phyloP scores from a whole-genome alignment of 345 rosid species.

The Salix brachista region DNA sequence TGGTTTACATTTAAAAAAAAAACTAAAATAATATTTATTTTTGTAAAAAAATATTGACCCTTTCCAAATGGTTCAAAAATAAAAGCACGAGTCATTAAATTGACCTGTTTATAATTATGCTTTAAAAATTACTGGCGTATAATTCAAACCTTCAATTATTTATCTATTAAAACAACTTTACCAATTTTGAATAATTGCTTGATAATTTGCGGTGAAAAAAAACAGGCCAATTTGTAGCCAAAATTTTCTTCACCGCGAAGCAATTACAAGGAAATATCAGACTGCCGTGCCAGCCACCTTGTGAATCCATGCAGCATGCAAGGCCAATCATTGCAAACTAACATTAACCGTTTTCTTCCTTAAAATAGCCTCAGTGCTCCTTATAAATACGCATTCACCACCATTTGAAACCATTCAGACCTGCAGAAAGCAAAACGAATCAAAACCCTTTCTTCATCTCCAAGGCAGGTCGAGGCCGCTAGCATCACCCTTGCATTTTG shows the following conservation, averaged over 20 bases:
- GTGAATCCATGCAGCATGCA: slow-evolving; percentile 16
- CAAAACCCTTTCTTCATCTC: slow-evolving; percentile 14
- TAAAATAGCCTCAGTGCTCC: not conserved
- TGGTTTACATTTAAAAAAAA: too few species aligned
- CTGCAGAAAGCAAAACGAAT: slow-evolving; percentile 18
- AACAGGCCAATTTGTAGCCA: not conserved
- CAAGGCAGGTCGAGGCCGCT: slow-evolving; percentile 9
- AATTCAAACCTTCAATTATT: too few species aligned
- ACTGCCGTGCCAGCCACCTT: not conserved
- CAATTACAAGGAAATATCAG: not conserved
- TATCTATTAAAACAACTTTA: too few species aligned
- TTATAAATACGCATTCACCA: slow-evolving; percentile 18
- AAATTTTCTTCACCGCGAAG: not conserved
- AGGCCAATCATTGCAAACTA: slow-evolving; percentile 1
- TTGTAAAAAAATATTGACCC: too few species aligned
- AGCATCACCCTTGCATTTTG: slow-evolving; percentile 1
- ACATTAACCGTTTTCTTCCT: not conserved
- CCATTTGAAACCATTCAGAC: slow-evolving; percentile 15
- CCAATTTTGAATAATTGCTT: not conserved
- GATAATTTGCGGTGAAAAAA: not conserved
- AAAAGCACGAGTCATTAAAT: too few species aligned
- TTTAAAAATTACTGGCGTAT: too few species aligned
- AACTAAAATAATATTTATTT: too few species aligned
- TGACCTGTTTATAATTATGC: too few species aligned
- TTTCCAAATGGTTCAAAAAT: too few species aligned